Base-by-base conservation (phyloP, 768 basidiomycete species). In the Goffeauzyma gilvescens region DNA sequence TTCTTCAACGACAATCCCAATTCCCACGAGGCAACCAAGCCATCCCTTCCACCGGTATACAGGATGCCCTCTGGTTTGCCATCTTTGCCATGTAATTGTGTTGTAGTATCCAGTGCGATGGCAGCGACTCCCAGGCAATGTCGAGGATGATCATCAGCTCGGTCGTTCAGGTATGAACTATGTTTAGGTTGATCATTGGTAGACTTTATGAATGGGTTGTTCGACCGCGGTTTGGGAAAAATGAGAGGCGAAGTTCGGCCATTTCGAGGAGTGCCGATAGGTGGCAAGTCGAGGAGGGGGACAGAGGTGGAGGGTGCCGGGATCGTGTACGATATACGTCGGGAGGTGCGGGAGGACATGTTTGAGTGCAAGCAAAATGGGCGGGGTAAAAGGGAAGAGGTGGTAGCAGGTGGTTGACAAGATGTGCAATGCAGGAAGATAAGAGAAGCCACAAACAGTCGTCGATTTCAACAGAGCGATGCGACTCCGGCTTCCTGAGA, bases 41-140 rank as follows among this genome's bases (percentile, higher is more conserved):
- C 87, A 65, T 93, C 87, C 44, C 87, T 69, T 18, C 84, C 86
- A 21, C 79, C 86, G 2, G 83, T 76, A 59, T 93, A 93, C 2
- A 93, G 65, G 31, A 93, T 87, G 4, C 87, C 87, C 50, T 82
- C 76, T 0, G 87, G 86, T 4, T 70, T 55, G 4, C 62, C 45
- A 2, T 41, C 28, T n/a, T 67, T 68, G 5, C 78, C 78, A n/a
- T 71, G 58, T 6, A 93, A 70, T 35, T 72, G 71, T 2, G 87
- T 90, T 0, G 82, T 78, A 0, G 73, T 71, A 63, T 95, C 87
- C 17, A 95, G 67, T 0, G 82, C 87, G n/a, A 95, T 71, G 0
- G 81, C 78, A 1, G 81, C 75, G 27, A 87, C 76, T 3, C 84
- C 84, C 0, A 95, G 72, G 17, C 85, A 74, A 65, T 95, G 87